These are phyloP conservation scores for Suhomyces vadensis DNA, from an alignment of 805 yeast genomes.

Conservation along the genomic window DNA sequence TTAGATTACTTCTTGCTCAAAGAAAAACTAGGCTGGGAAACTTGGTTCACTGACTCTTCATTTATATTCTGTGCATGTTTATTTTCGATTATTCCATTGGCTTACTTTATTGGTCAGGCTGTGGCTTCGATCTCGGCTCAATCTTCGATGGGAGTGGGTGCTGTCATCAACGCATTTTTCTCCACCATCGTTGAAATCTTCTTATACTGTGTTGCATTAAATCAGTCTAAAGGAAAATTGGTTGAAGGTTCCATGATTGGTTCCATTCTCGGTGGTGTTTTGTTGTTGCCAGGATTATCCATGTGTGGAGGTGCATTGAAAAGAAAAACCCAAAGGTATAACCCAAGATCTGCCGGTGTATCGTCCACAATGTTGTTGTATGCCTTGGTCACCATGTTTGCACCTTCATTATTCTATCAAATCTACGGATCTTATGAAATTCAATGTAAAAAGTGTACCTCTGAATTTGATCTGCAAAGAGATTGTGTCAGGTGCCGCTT, in stretches of 20 bases:
- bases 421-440: slow-evolving; percentile 86
- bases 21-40: slow-evolving; percentile 37
- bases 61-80: slow-evolving; percentile 74
- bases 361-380: slow-evolving; percentile 92
- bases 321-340: slow-evolving; percentile 90
- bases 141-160: slow-evolving; percentile 98
- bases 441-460: slow-evolving; percentile 59
- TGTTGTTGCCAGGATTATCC: slow-evolving; percentile 87
- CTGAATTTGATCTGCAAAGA: slow-evolving; percentile 12
- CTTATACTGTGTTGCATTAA: slow-evolving; percentile 86
- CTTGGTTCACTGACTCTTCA: slow-evolving; percentile 58
- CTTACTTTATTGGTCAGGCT: slow-evolving; percentile 97
- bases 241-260: slow-evolving; percentile 98
- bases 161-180: slow-evolving; percentile 95
- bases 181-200: slow-evolving; percentile 94
- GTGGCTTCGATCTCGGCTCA: slow-evolving; percentile 99
- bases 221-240: slow-evolving; percentile 78
- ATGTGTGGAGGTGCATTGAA: slow-evolving; percentile 97
- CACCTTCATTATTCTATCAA: slow-evolving; percentile 88
- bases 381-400: slow-evolving; percentile 86
- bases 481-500: slow-evolving; percentile 75
- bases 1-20: slow-evolving; percentile 69
- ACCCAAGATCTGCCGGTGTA: slow-evolving; percentile 96
- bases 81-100: slow-evolving; percentile 86
- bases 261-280: slow-evolving; percentile 86